These are phyloP conservation scores for Lagerstroemia speciosa DNA, from an alignment of 345 rosid species.

Conservation along the genomic window DNA sequence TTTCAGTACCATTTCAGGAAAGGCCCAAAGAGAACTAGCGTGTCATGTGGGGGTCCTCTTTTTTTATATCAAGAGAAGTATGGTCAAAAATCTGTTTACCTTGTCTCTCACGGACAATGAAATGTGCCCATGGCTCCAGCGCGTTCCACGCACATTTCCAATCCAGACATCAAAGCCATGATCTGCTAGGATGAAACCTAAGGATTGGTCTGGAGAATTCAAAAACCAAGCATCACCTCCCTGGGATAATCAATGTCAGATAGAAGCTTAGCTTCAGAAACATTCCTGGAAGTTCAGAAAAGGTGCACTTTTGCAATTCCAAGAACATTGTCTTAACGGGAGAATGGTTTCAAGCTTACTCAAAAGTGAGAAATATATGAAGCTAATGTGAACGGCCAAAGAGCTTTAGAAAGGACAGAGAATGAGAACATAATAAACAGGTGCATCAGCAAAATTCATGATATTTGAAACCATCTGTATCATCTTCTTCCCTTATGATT, in stretches of 20 bases:
- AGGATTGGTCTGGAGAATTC: conserved; percentile 51
- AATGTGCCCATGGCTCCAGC: conserved; percentile 71
- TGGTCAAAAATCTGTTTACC: conserved; percentile 27
- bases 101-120: conserved; percentile 59
- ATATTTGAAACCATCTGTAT: background rate
- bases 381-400: background rate
- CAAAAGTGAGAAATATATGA: background rate
- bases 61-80: background rate
- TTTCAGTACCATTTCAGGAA: background rate
- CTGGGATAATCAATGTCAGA: conserved; percentile 19
- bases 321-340: background rate
- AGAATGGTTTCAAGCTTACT: background rate
- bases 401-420: background rate
- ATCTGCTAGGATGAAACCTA: conserved; percentile 85
- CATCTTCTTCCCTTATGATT: background rate
- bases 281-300: background rate
- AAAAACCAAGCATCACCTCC: conserved; percentile 88
- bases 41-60: background rate
- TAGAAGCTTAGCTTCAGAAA: background rate
- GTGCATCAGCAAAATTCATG: background rate
- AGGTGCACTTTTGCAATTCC: background rate
- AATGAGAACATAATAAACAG: background rate
- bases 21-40: background rate
- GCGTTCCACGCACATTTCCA: conserved; percentile 87
- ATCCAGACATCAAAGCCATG: conserved; percentile 92